Conservation (phyloP, 306 rosid genomes). For the Erythrophleum fordii region DNA sequence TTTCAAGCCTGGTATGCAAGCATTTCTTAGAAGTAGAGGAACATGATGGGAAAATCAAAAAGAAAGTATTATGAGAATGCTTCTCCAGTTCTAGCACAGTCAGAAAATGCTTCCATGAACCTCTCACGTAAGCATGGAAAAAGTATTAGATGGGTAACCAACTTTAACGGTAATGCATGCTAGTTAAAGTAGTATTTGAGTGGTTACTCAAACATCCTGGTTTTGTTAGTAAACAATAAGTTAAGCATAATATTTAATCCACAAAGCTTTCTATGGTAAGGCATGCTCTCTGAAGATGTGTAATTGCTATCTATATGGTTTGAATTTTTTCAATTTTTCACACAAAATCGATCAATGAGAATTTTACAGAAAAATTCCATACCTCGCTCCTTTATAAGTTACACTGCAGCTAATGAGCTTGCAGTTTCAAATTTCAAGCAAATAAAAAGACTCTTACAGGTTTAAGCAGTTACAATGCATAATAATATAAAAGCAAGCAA, state of each 20-base stretch:
- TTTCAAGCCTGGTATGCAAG: conserved; percentile 2
- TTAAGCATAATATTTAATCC: neutral
- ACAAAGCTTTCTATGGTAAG: neutral
- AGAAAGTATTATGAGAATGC: neutral
- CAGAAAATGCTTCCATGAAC: neutral
- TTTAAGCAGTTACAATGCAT: conserved; percentile 1
- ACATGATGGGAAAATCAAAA: neutral
- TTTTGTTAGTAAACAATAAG: neutral
- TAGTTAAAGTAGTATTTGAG: neutral
- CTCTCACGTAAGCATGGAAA: neutral
- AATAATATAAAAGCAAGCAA: neutral
- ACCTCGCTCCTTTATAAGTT: neutral
- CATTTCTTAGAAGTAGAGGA: neutral
- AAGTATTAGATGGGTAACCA: neutral
- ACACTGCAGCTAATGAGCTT: conserved; percentile 13
- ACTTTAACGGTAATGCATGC: neutral
- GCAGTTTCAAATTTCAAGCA: neutral
- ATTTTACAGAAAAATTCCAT: neutral
- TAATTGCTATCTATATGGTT: neutral
- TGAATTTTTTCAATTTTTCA: neutral
- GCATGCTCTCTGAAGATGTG: neutral
- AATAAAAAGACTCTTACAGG: neutral
- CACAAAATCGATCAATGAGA: neutral
- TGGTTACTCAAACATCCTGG: neutral
- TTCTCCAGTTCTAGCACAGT: conserved; percentile 12